phyloP scores from a whole-genome alignment of 2,329 filamentous ascomycete genomes.

The Tolypocladium endophyticum region DNA sequence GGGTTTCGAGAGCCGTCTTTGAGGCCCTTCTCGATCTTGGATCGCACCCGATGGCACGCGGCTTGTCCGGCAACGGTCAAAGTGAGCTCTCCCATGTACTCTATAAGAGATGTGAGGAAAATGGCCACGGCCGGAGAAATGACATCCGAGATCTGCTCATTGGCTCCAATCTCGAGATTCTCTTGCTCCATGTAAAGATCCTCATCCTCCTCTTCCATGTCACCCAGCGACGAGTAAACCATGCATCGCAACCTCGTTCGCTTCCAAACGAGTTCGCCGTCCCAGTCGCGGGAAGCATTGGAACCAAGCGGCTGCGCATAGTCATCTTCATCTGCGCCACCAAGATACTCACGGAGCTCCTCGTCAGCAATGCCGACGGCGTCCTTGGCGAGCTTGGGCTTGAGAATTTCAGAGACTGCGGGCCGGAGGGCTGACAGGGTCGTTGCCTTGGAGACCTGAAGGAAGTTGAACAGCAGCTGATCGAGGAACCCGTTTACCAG shows the following conservation, averaged over 20 bases:
- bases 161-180: constrained; percentile 48
- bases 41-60: constrained; percentile 57
- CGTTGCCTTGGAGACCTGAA: constrained; percentile 71
- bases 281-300: constrained; percentile 53
- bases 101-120: constrained; percentile 87
- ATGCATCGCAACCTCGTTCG: constrained; percentile 86
- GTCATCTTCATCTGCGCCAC: constrained; percentile 67
- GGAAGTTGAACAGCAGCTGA: constrained; percentile 81
- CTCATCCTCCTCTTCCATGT: constrained; percentile 97
- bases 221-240: constrained; percentile 94
- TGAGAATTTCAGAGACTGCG: constrained; percentile 77
- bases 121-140: constrained; percentile 90
- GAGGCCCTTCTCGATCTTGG: constrained; percentile 48
- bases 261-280: constrained; percentile 91
- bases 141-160: constrained; percentile 51
- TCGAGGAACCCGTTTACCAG: constrained; percentile 90
- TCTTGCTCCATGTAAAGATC: constrained; percentile 79
- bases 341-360: constrained; percentile 79
- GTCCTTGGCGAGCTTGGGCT: constrained; percentile 77
- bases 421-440: constrained; percentile 64
- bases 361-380: constrained; percentile 76
- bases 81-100: constrained; percentile 87
- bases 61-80: constrained; percentile 80
- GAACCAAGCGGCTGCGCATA: constrained; percentile 43
- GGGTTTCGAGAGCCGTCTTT: constrained; percentile 37